phyloP scores from a whole-genome alignment of 73 alveolate genomes.

The Diophrys sp. region DNA sequence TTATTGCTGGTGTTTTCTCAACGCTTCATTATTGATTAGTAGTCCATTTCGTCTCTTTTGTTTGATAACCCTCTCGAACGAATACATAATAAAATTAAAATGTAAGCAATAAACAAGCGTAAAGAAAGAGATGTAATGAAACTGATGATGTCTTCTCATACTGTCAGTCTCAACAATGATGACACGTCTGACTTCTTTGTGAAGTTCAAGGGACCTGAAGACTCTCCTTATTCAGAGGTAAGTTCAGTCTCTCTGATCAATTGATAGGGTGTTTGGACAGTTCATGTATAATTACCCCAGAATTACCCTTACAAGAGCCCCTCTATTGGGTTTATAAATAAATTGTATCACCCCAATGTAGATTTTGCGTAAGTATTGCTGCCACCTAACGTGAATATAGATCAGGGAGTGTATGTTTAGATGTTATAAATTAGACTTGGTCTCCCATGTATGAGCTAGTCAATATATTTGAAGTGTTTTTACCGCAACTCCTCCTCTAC shows the following conservation, averaged over 20 bases:
- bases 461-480: slow-evolving; percentile 86
- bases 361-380: slow-evolving; percentile 11
- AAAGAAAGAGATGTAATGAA: slow-evolving; percentile 90
- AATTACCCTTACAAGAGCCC: slow-evolving; percentile 96
- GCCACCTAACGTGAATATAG: slow-evolving; percentile 42
- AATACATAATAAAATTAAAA: no score
- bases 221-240: slow-evolving; percentile 91
- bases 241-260: slow-evolving; percentile 2
- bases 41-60: no score
- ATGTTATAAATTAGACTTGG: slow-evolving; percentile 96
- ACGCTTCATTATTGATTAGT: no score
- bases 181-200: slow-evolving; percentile 52
- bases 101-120: no score
- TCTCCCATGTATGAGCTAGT: slow-evolving; percentile 92
- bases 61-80: no score
- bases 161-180: slow-evolving; percentile 57
- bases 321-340: slow-evolving; percentile 88
- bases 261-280: slow-evolving; percentile 77
- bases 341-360: slow-evolving; percentile 85
- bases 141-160: slow-evolving; percentile 84
- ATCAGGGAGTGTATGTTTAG: slow-evolving; percentile 93
- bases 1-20: no score
- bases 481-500: slow-evolving; percentile 91
- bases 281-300: slow-evolving; percentile 87
- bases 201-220: slow-evolving; percentile 83